Percentiles rank a stretch among this genome's conserved stretches.
Conservation (phyloP, 495 filamentous ascomycete species). For the Glonium stellatum region DNA sequence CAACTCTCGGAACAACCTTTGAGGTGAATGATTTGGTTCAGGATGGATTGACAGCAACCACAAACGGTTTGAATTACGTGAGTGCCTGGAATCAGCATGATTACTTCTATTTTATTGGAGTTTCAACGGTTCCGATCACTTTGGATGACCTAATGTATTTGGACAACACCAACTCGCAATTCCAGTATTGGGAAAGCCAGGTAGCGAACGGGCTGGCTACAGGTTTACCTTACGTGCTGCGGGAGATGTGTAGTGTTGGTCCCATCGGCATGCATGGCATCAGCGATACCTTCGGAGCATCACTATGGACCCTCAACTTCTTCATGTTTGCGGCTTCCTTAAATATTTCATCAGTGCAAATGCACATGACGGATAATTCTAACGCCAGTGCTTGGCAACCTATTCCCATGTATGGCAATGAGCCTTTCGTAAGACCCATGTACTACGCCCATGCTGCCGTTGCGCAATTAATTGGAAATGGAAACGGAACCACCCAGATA, state of each 20-base stretch:
- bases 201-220: conserved; percentile 29
- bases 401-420: conserved; percentile 20
- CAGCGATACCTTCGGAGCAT: conserved; percentile 24
- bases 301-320: conserved; percentile 29
- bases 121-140: conserved; percentile 25
- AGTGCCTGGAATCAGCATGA: conserved; percentile 39
- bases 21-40: conserved; percentile 30
- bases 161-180: conserved; percentile 33
- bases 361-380: conserved; percentile 40
- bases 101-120: conserved; percentile 40
- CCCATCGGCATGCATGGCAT: conserved; percentile 30
- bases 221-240: conserved; percentile 31
- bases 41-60: conserved; percentile 19
- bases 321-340: conserved; percentile 29
- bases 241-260: conserved; percentile 35
- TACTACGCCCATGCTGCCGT: conserved; percentile 39
- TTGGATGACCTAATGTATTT: conserved; percentile 32
- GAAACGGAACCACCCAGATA: conserved; percentile 32
- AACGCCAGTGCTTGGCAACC: conserved; percentile 37
- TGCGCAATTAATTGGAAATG: conserved; percentile 33
- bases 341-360: conserved; percentile 32
- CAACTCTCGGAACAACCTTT: conserved; percentile 37
- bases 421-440: conserved; percentile 32
- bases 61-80: conserved; percentile 28
- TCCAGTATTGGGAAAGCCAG: conserved; percentile 32